Base-by-base conservation (phyloP, 2,329 filamentous ascomycete species). In the Aspergillus niger region DNA sequence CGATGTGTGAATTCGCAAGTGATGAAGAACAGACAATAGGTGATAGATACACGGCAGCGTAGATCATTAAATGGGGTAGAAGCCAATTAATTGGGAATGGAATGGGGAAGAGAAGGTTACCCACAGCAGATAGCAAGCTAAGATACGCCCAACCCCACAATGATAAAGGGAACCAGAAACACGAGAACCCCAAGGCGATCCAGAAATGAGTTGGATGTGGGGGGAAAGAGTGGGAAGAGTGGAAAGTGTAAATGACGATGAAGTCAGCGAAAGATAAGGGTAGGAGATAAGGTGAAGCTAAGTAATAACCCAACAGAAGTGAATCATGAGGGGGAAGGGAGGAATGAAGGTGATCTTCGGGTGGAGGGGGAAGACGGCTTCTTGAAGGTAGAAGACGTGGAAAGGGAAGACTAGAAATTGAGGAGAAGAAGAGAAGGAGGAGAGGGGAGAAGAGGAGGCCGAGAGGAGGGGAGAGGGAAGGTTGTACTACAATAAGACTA, bases 61-160 rank as follows among this genome's bases (percentile, higher is more conserved):
- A 44, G 39, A 44, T 55, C 38, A 8, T 50, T 50, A 32, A 36
- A 36, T 13, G 30, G 32, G 28, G 26, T 17, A n/a, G 47, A 44
- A 44, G 52, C 28, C 38, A 55, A 41, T 55, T 30, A 54, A 55
- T 11, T 47, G 53, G 53, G 53, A 55, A 55, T 10, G 53, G 53
- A 55, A 55, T 10, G 36, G 53, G 39, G 26, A 43, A 47, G 24
- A 32, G n/a, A 17, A 26, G 53, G 20, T 44, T 55, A 55, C 53
- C 53, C 53, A 55, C 53, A 55, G 41, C 15, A 36, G 53, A 41
- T 55, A 55, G 52, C 52, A 55, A 55, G 52, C 52, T 43, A 30
- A 43, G 52, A 55, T 22, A 39, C 52, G 52, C 52, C 53, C 53
- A 55, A 55, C 53, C 53, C 53, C 53, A 55, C 53, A 47, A 36